Evolutionary conservation across 306 rosid genomes (phyloP), one percentile per base, ranked within the genome.

Genomic region (Lotus japonicus): DNA sequence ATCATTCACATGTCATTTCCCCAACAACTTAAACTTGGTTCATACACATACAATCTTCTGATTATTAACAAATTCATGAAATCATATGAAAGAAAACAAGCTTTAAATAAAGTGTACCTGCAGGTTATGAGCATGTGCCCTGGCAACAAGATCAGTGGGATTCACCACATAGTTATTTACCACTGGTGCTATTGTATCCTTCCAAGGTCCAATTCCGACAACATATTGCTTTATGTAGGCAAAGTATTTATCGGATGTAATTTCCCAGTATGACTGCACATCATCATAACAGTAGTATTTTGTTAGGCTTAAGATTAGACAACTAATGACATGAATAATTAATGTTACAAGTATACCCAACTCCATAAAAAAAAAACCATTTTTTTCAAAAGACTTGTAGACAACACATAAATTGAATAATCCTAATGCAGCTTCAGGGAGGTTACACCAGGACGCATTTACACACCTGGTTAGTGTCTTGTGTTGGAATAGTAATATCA

Each of bases 151-250:
- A 85, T 92, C 73, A 5, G 95, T 82, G 16, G 97, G 92, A 33
- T 55, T 71, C 65, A 9, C 77, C 78, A 66, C 8, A 77, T 87
- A 87, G 57, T 89, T 82, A 5, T 89, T 73, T 8, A 14, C 76
- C 5, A 35, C 90, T 46, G 97, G 88, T 33, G 86, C 96, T 36
- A 92, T 33, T 0, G 96, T 89, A 65, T 92, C 97, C 79, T 92
- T 92, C 97, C 96, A 89, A 49, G 96, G 97, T 70, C 97, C 97
- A 65, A 92, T 92, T 54, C 97, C 97, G 15, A 89, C 86, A 50
- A 89, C 95, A 78, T 89, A 87, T 14, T 87, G 60, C 36, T 81
- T 85, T 50, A 92, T 91, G 80, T 79, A 92, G 78, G 71, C 75
- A 11, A 92, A 66, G 79, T 92, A 92, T 21, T 44, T 26, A 78